Percentiles rank a stretch among this genome's conserved stretches.
These are phyloP conservation scores for Jamesozyma spencerorum DNA, from an alignment of 805 yeast species.

Conservation along the genomic window DNA sequence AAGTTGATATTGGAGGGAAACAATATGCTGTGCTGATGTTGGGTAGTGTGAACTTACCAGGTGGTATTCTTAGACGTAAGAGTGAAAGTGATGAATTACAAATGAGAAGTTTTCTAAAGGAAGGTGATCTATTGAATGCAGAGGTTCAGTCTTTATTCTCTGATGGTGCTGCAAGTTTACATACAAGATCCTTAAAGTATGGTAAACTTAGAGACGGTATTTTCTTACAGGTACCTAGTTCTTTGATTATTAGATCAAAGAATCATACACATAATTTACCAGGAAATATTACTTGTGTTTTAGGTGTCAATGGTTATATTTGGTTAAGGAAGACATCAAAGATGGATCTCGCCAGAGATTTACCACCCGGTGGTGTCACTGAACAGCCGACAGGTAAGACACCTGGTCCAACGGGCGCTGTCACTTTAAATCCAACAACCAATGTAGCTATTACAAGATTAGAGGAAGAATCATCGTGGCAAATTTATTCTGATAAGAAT, in stretches of 20 bases:
- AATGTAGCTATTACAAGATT: slow-evolving; percentile 69
- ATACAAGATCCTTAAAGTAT: slow-evolving; percentile 89
- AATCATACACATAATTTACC: slow-evolving; percentile 85
- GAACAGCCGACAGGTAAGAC: slow-evolving; percentile 10
- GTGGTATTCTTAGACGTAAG: slow-evolving; percentile 90
- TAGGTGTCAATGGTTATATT: slow-evolving; percentile 91
- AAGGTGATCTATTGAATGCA: slow-evolving; percentile 91
- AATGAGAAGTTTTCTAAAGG: slow-evolving; percentile 89
- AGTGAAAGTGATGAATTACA: slow-evolving; percentile 92
- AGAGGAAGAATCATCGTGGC: slow-evolving; percentile 91
- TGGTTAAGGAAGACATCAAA: slow-evolving; percentile 73
- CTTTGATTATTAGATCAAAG: slow-evolving; percentile 74
- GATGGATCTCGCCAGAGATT: slow-evolving; percentile 25
- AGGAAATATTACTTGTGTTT: slow-evolving; percentile 81
- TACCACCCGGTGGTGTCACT: slow-evolving; percentile 21
- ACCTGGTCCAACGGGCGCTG: slow-evolving; percentile 31
- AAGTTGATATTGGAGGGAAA: slow-evolving; percentile 86
- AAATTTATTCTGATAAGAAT: slow-evolving; percentile 84
- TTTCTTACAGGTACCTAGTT: slow-evolving; percentile 71
- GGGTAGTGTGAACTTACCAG: slow-evolving; percentile 94
- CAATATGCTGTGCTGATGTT: slow-evolving; percentile 87
- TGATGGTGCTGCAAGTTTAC: slow-evolving; percentile 89
- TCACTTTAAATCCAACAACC: slow-evolving; percentile 16
- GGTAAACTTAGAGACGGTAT: slow-evolving; percentile 92
- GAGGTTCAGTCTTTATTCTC: slow-evolving; percentile 85